Evolutionary conservation across 2,329 filamentous ascomycete genomes (phyloP).

Genomic region (Fusarium redolens): DNA sequence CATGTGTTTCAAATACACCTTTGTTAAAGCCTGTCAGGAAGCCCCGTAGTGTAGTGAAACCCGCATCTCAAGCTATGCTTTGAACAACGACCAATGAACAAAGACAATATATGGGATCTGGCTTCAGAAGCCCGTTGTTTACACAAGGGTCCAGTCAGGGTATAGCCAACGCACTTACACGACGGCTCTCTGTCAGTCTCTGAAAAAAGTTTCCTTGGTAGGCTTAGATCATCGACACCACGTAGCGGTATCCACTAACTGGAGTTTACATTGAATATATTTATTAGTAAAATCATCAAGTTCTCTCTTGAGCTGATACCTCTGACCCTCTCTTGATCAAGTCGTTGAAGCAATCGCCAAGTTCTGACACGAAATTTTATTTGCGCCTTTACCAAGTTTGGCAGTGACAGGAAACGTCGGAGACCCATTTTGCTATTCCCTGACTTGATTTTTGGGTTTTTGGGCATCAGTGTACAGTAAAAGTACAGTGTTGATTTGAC

Average conservation of each 20-base stretch:
- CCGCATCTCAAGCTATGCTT: neutral
- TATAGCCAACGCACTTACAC: neutral
- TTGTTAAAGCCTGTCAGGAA: neutral
- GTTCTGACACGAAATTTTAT: neutral
- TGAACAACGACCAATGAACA: neutral
- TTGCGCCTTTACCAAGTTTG: conserved; percentile 2
- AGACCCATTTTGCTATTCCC: neutral
- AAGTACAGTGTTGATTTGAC: neutral
- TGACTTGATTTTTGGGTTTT: neutral
- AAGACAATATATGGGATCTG: neutral
- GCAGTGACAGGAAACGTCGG: conserved; percentile 20
- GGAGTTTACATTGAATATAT: neutral
- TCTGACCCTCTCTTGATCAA: neutral
- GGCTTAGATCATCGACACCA: neutral
- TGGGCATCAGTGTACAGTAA: neutral
- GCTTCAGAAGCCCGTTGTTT: neutral
- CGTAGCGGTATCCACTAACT: neutral
- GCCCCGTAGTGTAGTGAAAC: neutral
- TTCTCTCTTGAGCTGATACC: neutral
- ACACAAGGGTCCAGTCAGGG: neutral
- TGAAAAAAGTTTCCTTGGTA: neutral
- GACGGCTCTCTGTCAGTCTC: neutral
- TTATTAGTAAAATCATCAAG: neutral
- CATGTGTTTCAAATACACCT: neutral
- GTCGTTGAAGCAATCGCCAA: neutral